phyloP scores from a whole-genome alignment of 2,329 filamentous ascomycete species.

The Colletotrichum salicis region DNA sequence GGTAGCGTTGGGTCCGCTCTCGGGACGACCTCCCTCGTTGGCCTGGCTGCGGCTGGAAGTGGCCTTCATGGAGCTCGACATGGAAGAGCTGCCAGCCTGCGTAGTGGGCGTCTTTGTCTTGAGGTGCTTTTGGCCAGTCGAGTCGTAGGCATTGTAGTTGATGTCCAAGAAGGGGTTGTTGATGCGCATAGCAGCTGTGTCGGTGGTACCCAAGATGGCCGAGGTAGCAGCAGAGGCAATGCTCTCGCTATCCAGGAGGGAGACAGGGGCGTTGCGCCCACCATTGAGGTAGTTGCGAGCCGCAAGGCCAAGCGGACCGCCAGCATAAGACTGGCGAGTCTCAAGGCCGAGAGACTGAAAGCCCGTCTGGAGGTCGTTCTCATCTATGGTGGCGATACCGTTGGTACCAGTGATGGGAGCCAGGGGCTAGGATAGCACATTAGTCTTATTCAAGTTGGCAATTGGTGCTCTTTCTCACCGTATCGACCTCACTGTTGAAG shows the following conservation, averaged over 20 bases:
- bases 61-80: background rate
- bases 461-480: background rate
- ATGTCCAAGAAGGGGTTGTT: background rate
- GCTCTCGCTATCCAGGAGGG: background rate
- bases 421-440: slow-evolving; percentile 14
- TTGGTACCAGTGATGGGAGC: slow-evolving; percentile 22
- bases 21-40: background rate
- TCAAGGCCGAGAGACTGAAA: background rate
- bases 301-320: too few relatives aligned
- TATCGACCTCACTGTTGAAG: slow-evolving; percentile 4
- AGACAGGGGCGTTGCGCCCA: background rate
- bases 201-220: background rate
- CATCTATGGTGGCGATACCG: background rate
- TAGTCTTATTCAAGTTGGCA: background rate
- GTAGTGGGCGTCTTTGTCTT: slow-evolving; percentile 40
- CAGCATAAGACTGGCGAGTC: background rate
- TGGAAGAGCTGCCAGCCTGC: slow-evolving; percentile 3
- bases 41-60: background rate
- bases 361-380: background rate
- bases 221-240: slow-evolving; percentile 1
- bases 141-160: slow-evolving; percentile 43
- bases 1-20: background rate
- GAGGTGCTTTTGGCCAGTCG: slow-evolving; percentile 39
- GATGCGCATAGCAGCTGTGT: background rate
- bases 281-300: background rate